Evolutionary conservation across 2,329 filamentous ascomycete genomes (phyloP).

Genomic region (Pseudomassariella vexata): DNA sequence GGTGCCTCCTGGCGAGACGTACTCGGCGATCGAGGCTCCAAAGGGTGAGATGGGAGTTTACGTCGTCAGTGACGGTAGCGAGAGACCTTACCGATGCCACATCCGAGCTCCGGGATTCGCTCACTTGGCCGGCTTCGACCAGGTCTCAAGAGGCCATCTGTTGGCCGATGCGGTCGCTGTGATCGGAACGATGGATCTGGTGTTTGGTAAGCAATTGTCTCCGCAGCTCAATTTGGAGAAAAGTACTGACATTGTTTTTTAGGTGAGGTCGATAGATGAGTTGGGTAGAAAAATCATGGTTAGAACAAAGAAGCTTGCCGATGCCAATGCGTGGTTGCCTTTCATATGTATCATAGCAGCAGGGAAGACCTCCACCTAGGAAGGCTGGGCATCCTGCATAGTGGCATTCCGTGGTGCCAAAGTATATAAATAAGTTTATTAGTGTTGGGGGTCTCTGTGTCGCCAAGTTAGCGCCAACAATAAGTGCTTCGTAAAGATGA

Average conservation of each 20-base stretch:
- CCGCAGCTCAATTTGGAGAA: background rate
- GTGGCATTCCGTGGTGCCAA: constrained; percentile 8
- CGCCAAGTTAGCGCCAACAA: no score
- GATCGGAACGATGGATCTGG: constrained; percentile 84
- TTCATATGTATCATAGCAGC: constrained; percentile 23
- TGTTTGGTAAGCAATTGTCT: constrained; percentile 62
- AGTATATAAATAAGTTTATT: no score
- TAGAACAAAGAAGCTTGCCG: constrained; percentile 18
- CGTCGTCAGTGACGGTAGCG: constrained; percentile 90
- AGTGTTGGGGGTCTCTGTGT: no score
- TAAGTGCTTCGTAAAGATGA: no score
- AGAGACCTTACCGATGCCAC: constrained; percentile 95
- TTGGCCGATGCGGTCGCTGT: constrained; percentile 95
- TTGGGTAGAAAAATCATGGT: constrained; percentile 18
- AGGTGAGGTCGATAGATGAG: constrained; percentile 58
- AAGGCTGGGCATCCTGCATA: constrained; percentile 7
- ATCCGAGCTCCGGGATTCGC: constrained; percentile 96
- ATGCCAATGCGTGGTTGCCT: constrained; percentile 4
- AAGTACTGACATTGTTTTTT: constrained; percentile 25
- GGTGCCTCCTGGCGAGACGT: constrained; percentile 95
- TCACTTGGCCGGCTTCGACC: constrained; percentile 90
- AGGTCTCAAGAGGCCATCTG: constrained; percentile 85
- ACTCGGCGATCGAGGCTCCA: constrained; percentile 96
- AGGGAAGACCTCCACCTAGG: constrained; percentile 7
- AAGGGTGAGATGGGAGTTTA: constrained; percentile 99